These are phyloP conservation scores for Komagataella mondaviorum DNA, from an alignment of 805 yeast species.

Conservation along the genomic window DNA sequence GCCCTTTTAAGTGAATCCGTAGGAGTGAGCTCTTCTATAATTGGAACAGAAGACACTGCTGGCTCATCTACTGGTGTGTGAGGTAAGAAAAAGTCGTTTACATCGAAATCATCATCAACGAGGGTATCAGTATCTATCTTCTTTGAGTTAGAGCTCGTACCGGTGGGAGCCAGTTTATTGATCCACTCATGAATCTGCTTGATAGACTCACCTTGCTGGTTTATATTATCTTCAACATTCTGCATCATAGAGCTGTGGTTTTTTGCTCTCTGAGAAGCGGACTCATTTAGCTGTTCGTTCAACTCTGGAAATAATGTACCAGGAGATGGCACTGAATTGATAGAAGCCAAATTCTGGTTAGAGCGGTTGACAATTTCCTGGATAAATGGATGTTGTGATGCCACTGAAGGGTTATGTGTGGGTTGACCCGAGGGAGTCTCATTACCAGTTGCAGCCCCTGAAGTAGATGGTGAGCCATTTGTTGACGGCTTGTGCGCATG, in stretches of 20 bases:
- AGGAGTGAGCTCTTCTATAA: background rate
- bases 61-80: slow-evolving; percentile 13
- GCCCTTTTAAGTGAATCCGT: background rate
- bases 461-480: background rate
- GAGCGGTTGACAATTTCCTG: slow-evolving; percentile 4
- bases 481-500: background rate
- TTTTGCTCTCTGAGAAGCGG: background rate
- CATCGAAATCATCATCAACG: slow-evolving; percentile 17
- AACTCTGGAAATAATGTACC: slow-evolving; percentile 15
- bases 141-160: slow-evolving; percentile 2
- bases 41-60: background rate
- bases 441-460: background rate
- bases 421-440: background rate
- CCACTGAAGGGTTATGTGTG: background rate
- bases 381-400: slow-evolving; percentile 3
- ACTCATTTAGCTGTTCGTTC: slow-evolving; percentile 1
- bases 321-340: slow-evolving; percentile 10
- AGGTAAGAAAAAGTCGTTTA: slow-evolving; percentile 17
- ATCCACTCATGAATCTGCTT: slow-evolving; percentile 48
- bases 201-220: slow-evolving; percentile 35
- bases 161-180: slow-evolving; percentile 16
- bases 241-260: slow-evolving; percentile 9
- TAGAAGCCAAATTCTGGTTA: background rate
- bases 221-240: slow-evolving; percentile 32
- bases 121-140: background rate